These are phyloP conservation scores for Coemansia sp. DNA, from an alignment of 192 early-diverging fungal genomes.

Conservation along the genomic window DNA sequence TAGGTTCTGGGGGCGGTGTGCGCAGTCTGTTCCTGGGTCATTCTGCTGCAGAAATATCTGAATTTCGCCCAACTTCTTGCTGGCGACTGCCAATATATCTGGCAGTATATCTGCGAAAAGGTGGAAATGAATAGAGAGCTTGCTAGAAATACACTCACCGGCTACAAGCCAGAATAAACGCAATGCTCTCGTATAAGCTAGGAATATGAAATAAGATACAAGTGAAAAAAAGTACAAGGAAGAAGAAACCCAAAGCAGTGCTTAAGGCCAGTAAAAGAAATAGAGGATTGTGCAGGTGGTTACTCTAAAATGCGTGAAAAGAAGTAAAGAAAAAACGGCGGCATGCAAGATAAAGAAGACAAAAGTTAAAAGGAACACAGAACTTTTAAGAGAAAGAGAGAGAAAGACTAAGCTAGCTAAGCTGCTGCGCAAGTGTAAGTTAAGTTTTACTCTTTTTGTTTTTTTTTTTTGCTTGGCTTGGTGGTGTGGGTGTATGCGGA, in stretches of 20 bases:
- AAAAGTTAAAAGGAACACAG: not conserved
- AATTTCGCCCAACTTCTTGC: not conserved
- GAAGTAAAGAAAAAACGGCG: not conserved
- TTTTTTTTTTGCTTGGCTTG: too few relatives aligned
- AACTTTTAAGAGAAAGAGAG: not conserved
- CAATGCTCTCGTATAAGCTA: not conserved
- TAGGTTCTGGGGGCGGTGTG: too few relatives aligned
- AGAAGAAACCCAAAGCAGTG: not conserved
- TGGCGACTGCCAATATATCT: too few relatives aligned
- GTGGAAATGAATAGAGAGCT: too few relatives aligned
- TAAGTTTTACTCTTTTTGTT: too few relatives aligned
- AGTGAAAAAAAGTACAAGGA: not conserved
- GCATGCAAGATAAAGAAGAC: not conserved
- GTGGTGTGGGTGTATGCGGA: too few relatives aligned
- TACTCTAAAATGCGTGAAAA: not conserved
- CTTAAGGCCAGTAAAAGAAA: not conserved
- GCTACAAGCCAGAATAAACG: too few relatives aligned
- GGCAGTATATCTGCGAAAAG: too few relatives aligned
- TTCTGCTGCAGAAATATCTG: not conserved
- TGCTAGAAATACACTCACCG: too few relatives aligned
- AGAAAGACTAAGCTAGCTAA: too few relatives aligned
- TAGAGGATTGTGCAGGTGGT: not conserved
- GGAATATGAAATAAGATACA: constrained; percentile 3
- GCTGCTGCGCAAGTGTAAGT: too few relatives aligned
- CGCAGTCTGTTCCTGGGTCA: not conserved